These are phyloP conservation scores for Leccinum imitatum DNA, from an alignment of 768 basidiomycete genomes.

Conservation along the genomic window DNA sequence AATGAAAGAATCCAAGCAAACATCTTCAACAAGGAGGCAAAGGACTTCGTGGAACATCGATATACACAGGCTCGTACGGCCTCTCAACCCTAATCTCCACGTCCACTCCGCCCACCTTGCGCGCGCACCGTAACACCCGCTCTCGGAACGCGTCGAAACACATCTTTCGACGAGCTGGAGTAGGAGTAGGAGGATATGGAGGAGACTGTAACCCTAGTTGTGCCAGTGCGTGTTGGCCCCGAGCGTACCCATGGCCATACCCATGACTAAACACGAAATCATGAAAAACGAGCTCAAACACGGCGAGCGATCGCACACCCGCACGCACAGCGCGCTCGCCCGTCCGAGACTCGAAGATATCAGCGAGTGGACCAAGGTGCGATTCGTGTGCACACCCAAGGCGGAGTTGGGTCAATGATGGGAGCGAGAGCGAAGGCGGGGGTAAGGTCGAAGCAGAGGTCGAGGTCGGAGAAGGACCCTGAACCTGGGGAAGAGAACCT, in stretches of 20 bases:
- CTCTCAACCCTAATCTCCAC: slow-evolving; percentile 27
- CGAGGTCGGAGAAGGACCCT: not conserved
- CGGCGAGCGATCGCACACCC: slow-evolving; percentile 12
- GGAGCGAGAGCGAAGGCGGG: slow-evolving; percentile 6
- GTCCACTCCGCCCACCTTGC: slow-evolving; percentile 18
- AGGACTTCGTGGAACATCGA: slow-evolving; percentile 10
- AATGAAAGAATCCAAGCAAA: not conserved
- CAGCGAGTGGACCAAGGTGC: slow-evolving; percentile 14
- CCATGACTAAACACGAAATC: slow-evolving; percentile 19
- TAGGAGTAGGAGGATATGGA: not conserved
- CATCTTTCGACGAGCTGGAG: slow-evolving; percentile 1
- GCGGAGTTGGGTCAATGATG: slow-evolving; percentile 19
- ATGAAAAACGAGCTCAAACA: slow-evolving; percentile 26
- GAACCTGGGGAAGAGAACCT: not conserved
- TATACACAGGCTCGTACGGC: slow-evolving; percentile 28
- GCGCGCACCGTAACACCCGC: slow-evolving; percentile 23
- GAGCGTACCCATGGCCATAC: not conserved
- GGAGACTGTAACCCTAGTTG: not conserved
- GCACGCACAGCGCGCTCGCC: slow-evolving; percentile 12
- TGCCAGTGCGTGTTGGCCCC: not conserved
- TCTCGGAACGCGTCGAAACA: slow-evolving; percentile 23
- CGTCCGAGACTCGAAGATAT: slow-evolving; percentile 20
- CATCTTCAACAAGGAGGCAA: not conserved
- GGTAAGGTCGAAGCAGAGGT: not conserved
- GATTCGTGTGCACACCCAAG: slow-evolving; percentile 24